These are phyloP conservation scores for Trichoderma erinaceum DNA, from an alignment of 495 filamentous ascomycete species.

Conservation along the genomic window DNA sequence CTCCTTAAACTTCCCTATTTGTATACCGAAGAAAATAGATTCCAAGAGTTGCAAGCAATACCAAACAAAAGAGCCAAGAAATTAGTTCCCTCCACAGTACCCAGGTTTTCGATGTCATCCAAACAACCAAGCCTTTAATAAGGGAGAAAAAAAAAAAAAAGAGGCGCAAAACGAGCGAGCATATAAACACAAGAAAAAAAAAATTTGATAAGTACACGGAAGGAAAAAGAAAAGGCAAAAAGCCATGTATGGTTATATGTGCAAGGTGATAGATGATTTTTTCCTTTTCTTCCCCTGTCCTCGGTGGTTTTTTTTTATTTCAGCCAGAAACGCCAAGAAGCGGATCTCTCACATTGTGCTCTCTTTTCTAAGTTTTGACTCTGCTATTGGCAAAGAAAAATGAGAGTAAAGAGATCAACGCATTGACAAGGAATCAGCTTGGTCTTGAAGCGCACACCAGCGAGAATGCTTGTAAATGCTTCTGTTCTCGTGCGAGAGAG, in stretches of 20 bases:
- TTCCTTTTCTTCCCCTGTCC: background rate
- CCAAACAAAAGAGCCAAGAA: background rate
- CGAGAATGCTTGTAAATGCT: background rate
- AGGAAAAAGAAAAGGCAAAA: background rate
- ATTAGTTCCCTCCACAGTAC: background rate
- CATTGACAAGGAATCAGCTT: background rate
- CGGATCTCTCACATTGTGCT: background rate
- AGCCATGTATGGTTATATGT: background rate
- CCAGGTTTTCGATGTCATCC: background rate
- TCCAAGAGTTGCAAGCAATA: background rate
- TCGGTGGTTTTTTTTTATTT: background rate
- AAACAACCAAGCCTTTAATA: background rate
- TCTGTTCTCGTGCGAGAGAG: background rate
- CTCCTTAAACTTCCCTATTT: background rate
- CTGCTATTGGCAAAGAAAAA: background rate
- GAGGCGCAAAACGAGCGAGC: background rate
- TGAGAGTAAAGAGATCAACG: background rate
- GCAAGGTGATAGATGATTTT: background rate
- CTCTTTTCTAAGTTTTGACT: background rate
- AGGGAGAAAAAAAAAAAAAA: background rate
- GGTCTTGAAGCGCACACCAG: background rate
- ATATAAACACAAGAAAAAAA: slow-evolving; percentile 9
- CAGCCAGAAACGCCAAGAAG: too few species aligned
- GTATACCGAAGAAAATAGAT: slow-evolving; percentile 1
- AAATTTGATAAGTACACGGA: slow-evolving; percentile 6